phyloP scores from a whole-genome alignment of 208 protist species.

The Blechomonas ayalai region DNA sequence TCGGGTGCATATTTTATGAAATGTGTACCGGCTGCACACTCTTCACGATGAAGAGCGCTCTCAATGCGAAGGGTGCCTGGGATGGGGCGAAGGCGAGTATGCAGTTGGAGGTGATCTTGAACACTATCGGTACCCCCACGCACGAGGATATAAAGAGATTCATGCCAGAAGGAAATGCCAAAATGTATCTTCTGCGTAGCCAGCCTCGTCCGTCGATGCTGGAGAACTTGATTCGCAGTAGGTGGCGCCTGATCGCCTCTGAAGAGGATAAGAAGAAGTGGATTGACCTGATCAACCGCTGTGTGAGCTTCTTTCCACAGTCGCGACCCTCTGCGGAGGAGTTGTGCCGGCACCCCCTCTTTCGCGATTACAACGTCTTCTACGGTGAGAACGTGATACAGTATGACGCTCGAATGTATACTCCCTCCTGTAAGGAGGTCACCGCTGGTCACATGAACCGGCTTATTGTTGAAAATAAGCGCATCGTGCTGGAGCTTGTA shows the following conservation, averaged over 20 bases:
- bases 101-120: conserved; percentile 80
- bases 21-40: conserved; percentile 90
- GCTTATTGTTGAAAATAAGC: conserved; percentile 49
- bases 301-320: conserved; percentile 77
- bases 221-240: conserved; percentile 25
- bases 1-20: conserved; percentile 95
- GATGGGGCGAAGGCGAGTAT: conserved; percentile 64
- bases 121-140: conserved; percentile 68
- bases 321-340: conserved; percentile 65
- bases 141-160: conserved; percentile 53
- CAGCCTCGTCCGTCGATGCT: conserved; percentile 42
- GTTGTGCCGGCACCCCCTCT: conserved; percentile 64
- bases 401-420: conserved; percentile 31
- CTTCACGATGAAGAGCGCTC: conserved; percentile 78
- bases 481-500: conserved; percentile 36
- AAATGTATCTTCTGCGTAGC: conserved; percentile 72
- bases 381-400: conserved; percentile 68
- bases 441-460: conserved; percentile 12
- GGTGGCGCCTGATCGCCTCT: conserved; percentile 45
- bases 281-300: conserved; percentile 69
- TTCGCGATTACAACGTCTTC: conserved; percentile 51
- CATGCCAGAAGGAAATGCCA: conserved; percentile 70
- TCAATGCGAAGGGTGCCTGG: conserved; percentile 68
- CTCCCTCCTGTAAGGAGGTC: conserved; percentile 16
- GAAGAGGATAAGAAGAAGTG: conserved; percentile 41